Percentiles rank a stretch among this genome's conserved stretches.
These are phyloP conservation scores for Colletotrichum sp. DNA, from an alignment of 2,329 filamentous ascomycete species.

Conservation along the genomic window DNA sequence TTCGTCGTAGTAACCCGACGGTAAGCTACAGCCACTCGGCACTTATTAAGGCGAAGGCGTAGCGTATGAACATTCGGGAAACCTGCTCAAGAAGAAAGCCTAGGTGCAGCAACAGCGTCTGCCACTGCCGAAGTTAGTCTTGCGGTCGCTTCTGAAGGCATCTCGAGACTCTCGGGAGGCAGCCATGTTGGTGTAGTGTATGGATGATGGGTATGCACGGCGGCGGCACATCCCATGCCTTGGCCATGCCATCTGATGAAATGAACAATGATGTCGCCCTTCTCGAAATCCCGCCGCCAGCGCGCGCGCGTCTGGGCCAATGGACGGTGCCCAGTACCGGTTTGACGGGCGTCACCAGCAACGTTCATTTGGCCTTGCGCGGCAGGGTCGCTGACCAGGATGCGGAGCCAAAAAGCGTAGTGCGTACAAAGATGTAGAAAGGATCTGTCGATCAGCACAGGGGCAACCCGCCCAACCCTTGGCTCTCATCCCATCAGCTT, in stretches of 20 bases:
- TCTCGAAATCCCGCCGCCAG: neutral
- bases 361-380: neutral
- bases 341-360: slow-evolving; percentile 8
- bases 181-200: neutral
- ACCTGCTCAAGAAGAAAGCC: neutral
- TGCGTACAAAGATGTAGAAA: slow-evolving; percentile 9
- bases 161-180: neutral
- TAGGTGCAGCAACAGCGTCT: neutral
- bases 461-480: slow-evolving; percentile 8
- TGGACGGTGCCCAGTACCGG: neutral
- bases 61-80: neutral
- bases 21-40: neutral
- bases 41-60: neutral
- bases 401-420: neutral
- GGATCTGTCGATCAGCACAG: slow-evolving; percentile 23
- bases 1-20: slow-evolving; percentile 1
- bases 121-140: neutral
- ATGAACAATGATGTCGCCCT: neutral
- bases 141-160: neutral
- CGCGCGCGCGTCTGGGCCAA: neutral
- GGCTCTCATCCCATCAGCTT: slow-evolving; percentile 10
- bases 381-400: slow-evolving; percentile 2
- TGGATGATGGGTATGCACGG: neutral
- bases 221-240: neutral
- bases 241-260: neutral